Conservation (phyloP, 495 filamentous ascomycete genomes). For the Talaromyces thailandensis region DNA sequence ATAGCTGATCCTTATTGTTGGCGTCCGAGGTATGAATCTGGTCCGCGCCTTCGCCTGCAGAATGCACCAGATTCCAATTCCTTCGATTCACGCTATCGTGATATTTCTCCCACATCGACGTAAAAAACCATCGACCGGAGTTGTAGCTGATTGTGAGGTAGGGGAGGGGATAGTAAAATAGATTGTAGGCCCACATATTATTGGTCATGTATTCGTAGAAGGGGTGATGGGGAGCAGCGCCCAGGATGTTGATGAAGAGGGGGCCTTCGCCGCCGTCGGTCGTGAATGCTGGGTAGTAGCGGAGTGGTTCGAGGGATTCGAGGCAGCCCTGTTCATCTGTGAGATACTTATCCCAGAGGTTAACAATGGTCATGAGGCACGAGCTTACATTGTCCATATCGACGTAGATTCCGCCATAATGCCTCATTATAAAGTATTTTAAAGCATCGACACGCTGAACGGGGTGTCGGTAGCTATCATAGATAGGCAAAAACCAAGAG, state of each 20-base stretch:
- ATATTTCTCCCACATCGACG: slow-evolving; percentile 15
- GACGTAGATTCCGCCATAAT: slow-evolving; percentile 66
- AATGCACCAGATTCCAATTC: background rate
- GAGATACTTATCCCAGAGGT: background rate
- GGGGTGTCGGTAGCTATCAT: slow-evolving; percentile 52
- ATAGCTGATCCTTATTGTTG: background rate
- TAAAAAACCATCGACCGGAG: slow-evolving; percentile 13
- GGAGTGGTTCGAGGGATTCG: slow-evolving; percentile 11
- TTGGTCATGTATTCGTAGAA: slow-evolving; percentile 12
- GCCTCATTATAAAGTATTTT: slow-evolving; percentile 58
- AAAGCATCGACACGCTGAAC: slow-evolving; percentile 67
- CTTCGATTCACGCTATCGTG: slow-evolving; percentile 1
- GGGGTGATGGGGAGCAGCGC: slow-evolving; percentile 9
- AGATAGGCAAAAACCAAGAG: slow-evolving; percentile 62
- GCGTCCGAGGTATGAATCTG: background rate
- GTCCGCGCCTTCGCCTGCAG: background rate
- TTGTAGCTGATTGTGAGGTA: slow-evolving; percentile 12
- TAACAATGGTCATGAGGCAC: background rate
- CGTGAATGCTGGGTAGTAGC: slow-evolving; percentile 11
- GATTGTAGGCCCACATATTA: slow-evolving; percentile 9
- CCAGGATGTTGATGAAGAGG: slow-evolving; percentile 13
- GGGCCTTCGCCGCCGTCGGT: slow-evolving; percentile 12
- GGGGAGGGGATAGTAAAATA: slow-evolving; percentile 6
- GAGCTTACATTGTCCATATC: slow-evolving; percentile 44
- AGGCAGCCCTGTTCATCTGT: slow-evolving; percentile 10